Evolutionary conservation across 129 eudicot species (phyloP), one percentile per base, ranked within the genome.

Genomic region (Kitagawia praeruptora): DNA sequence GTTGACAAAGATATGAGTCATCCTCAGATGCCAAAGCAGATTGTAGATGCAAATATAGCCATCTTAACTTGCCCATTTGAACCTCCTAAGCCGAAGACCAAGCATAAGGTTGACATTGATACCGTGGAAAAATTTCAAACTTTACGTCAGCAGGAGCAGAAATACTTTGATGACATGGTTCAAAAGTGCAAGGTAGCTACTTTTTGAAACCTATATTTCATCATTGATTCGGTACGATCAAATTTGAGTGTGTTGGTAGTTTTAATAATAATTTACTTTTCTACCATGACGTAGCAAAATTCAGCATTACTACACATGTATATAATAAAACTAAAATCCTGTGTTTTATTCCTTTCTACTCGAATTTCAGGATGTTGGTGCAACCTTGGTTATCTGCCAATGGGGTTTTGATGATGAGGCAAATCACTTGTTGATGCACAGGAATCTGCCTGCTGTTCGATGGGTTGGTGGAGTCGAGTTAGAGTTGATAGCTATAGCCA

Each of bases 361-460:
- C 31, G 41, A 48, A 5, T 75, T 79, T 76, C 91, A 96, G 99
- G 99, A 96, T 83, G 99, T 92, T 80, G 99, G 99, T 66, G 99
- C 99, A 48, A 92, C 99, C 16, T 84, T 96, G 90, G 99, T 96
- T 5, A 96, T 96, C 77, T 96, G 99, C 81, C 99, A 96, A 79
- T 96, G 99, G 99, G 99, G 99, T 9, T 96, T 96, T 85, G 99
- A 96, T 81, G 99, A 96, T 81, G 99, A 96, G 85, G 99, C 99
- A 81, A 96, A 96, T 88, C 99, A 96, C 83, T 84, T 96, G 38
- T 53, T 96, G 63, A 96, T 96, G 99, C 90, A 92, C 78, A 90
- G 98, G 85, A 89, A 96, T 81, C 86, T 96, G 87, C 99, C 99
- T 70, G 99, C 99, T 82, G 97, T 96, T 67, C 87, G 99, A 86